Evolutionary conservation across 345 rosid genomes (phyloP), one percentile per base, ranked within the genome.

Genomic region (Murraya koenigii): DNA sequence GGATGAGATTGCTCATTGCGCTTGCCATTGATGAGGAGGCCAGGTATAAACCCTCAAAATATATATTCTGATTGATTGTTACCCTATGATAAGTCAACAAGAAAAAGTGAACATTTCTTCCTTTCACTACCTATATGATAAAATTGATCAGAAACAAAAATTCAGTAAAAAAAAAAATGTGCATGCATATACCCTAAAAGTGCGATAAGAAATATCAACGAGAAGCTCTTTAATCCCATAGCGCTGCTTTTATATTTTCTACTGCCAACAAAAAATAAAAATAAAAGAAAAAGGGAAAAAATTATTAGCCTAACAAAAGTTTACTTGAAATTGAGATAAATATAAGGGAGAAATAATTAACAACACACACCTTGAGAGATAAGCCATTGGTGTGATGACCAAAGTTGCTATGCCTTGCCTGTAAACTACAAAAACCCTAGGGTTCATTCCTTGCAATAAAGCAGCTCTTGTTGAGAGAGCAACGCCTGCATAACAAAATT

Each of bases 11-110:
- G 15, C 52, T 60, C 70, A 78, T 78, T 30, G 91, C 91, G 25
- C 82, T 82, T 19, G 84, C 89, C 26, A 84, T 64, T 2, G 91
- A 81, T 7, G 91, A 78, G 2, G 91, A 84, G 17, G 87, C 84
- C n/a, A 86, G 78, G 52, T 78, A 84, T 15, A 88, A 33, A 1
- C 91, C 91, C 71, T 83, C 85, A 30, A 75, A 80, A 38, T 4
- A 88, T 5, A 75, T 8, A 75, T 79, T 86, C 80, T 88, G 91
- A 78, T 86, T 83, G 28, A 80, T 55, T 0, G 88, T 80, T 38
- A 82, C 83, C 7, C 91, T 88, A 79, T 66, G n/a, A 2, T 39
- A 32, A 22, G 14, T 63, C 1, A 7, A 52, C 69, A 73, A 73
- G 13, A 9, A 17, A 33, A 72, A n/a, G 6, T 36, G 25, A 28